Base-by-base conservation (phyloP, 23 red algal genomes). In the Pyropia yezoensis region DNA sequence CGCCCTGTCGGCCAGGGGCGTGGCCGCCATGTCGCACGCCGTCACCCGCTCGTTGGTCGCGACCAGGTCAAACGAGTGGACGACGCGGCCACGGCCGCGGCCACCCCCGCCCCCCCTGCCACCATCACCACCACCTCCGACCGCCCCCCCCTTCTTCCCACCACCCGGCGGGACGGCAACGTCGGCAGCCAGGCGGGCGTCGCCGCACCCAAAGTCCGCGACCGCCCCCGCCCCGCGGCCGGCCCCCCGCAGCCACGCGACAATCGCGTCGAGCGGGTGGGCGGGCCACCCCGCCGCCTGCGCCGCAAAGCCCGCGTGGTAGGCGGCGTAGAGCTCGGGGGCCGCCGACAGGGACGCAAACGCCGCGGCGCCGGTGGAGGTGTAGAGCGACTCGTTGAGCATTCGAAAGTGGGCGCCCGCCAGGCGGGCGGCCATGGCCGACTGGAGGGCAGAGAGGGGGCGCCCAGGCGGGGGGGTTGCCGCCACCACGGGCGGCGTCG, bases 1-100 rank as follows among this genome's bases (percentile, higher is more conserved):
- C 34, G 27, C 50, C 1, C 30, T 23, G 11, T 49, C 30, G 5
- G 61, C 17, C 24, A 98, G 61, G 1, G 85, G 85, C 49, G 78
- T 51, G 20, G 73, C 62, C n/a, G 76, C 67, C 62, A 98, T 83
- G 62, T 98, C 80, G 59, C 94, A 90, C 2, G 86, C 76, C 19
- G 53, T 69, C 1, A 98, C 86, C 0, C 52, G 47, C 19, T 87
- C 85, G 59, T 87, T 87, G 5, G 1, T 66, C 0, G 87, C 80
- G 28, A 98, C 80, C 1, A 98, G 60, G 70, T 98, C 94, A 67
- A 87, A 98, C 14, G 85, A 91, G 27, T 75, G 63, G 56, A 98
- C 87, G 2, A 13, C 39, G 18, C 33, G 27, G 15, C 47, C 22
- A 50, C 7, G 33, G 39, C 39, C 0, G 12, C 39, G 11, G 39